Conservation (phyloP, 768 basidiomycete genomes). For the Lanmaoa pseudosensibilis region DNA sequence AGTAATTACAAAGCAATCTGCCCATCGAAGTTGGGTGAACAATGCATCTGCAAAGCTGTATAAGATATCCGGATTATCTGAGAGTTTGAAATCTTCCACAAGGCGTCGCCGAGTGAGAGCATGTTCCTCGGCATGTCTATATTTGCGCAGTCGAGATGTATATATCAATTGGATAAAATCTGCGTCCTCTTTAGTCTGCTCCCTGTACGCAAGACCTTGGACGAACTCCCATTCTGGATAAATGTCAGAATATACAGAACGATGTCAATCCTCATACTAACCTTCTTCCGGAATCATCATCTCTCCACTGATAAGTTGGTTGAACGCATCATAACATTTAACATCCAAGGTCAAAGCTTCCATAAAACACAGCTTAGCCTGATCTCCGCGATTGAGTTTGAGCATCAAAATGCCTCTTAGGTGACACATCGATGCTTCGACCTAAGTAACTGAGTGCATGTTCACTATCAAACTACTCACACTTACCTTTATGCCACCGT, state of each 20-base stretch:
- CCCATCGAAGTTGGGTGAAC: conserved; percentile 87
- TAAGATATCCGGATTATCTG: conserved; percentile 90
- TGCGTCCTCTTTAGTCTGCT: conserved; percentile 85
- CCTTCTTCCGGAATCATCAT: conserved; percentile 98
- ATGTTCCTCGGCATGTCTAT: conserved; percentile 82
- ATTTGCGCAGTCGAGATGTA: conserved; percentile 87
- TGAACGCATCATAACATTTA: conserved; percentile 95
- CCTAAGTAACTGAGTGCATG: conserved; percentile 44
- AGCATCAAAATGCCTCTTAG: conserved; percentile 92
- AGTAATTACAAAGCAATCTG: conserved; percentile 91
- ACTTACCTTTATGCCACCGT: conserved; percentile 91
- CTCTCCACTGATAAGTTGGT: conserved; percentile 84
- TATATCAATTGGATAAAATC: conserved; percentile 93
- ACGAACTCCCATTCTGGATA: conserved; percentile 93
- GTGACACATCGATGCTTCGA: conserved; percentile 97
- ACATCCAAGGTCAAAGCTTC: conserved; percentile 93
- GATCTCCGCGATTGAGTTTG: conserved; percentile 85
- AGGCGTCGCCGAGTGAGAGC: conserved; percentile 75
- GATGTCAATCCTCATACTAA: conserved; percentile 30
- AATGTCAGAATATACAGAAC: conserved; percentile 7
- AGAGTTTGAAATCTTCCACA: conserved; percentile 77
- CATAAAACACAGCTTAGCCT: conserved; percentile 94
- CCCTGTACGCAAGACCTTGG: conserved; percentile 74
- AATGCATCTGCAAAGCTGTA: conserved; percentile 89
- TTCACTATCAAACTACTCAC: neutral